Percentiles rank a stretch among this genome's conserved stretches.
Evolutionary conservation across 2,329 filamentous ascomycete genomes (phyloP).

Genomic region (Lasiodiplodia theobromae): DNA sequence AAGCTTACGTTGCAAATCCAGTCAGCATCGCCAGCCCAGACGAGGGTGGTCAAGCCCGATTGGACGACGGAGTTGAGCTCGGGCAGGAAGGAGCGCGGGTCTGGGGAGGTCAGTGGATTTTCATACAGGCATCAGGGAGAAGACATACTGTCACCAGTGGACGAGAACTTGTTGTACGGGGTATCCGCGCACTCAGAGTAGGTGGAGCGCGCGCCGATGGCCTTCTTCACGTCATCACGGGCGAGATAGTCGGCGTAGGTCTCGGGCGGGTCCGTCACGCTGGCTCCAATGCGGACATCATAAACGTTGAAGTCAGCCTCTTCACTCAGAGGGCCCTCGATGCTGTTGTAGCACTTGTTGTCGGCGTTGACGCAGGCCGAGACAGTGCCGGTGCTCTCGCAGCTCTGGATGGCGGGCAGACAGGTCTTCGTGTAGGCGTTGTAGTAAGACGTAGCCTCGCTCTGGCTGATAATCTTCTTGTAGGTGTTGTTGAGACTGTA

Average conservation of each 20-base stretch:
- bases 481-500: slow-evolving; percentile 29
- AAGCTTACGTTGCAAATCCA: slow-evolving; percentile 50
- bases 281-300: slow-evolving; percentile 22
- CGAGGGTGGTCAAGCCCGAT: slow-evolving; percentile 11
- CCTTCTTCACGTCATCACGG: slow-evolving; percentile 59
- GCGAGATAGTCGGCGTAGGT: slow-evolving; percentile 55
- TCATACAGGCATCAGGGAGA: neutral
- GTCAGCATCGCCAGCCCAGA: slow-evolving; percentile 52
- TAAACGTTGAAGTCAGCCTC: slow-evolving; percentile 29
- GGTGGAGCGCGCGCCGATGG: slow-evolving; percentile 38
- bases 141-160: slow-evolving; percentile 21
- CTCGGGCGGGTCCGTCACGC: slow-evolving; percentile 22
- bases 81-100: slow-evolving; percentile 25
- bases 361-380: slow-evolving; percentile 35
- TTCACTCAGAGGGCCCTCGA: slow-evolving; percentile 48
- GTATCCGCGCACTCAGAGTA: slow-evolving; percentile 46
- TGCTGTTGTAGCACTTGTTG: slow-evolving; percentile 51
- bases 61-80: slow-evolving; percentile 27
- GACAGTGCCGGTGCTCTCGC: slow-evolving; percentile 26
- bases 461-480: slow-evolving; percentile 25
- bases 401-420: slow-evolving; percentile 26
- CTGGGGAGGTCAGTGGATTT: neutral
- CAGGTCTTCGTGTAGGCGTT: slow-evolving; percentile 27
- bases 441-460: slow-evolving; percentile 20
- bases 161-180: slow-evolving; percentile 42